Conservation (phyloP, 495 filamentous ascomycete genomes). For the Penicillium mononematosum region DNA sequence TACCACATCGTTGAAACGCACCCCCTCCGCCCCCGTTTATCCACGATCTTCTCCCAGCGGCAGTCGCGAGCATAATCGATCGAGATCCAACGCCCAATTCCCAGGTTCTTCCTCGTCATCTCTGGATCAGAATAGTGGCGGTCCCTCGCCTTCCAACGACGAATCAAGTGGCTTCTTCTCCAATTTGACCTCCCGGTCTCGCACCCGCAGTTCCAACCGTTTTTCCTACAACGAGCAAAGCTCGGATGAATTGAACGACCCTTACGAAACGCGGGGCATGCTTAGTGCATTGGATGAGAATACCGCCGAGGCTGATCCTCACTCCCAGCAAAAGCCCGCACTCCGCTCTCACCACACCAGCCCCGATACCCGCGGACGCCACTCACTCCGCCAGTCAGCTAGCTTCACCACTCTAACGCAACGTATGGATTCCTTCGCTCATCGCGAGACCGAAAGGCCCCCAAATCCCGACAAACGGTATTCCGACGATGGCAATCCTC, state of each 20-base stretch:
- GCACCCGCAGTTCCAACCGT: conserved; percentile 40
- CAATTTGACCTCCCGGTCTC: conserved; percentile 32
- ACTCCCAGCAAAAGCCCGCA: conserved; percentile 45
- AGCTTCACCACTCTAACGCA: conserved; percentile 69
- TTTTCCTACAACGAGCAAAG: conserved; percentile 60
- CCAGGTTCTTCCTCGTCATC: conserved; percentile 51
- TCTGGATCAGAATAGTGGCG: conserved; percentile 47
- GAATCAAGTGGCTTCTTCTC: conserved; percentile 38
- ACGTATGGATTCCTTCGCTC: conserved; percentile 54
- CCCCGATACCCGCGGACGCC: conserved; percentile 58
- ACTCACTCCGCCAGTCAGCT: conserved; percentile 67
- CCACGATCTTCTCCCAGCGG: conserved; percentile 42
- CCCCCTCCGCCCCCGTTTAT: conserved; percentile 66
- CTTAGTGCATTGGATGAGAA: conserved; percentile 63
- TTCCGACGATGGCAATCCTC: conserved; percentile 75
- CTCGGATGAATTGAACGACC: conserved; percentile 69
- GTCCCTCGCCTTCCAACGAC: conserved; percentile 49
- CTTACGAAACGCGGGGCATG: conserved; percentile 68
- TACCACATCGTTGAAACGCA: conserved; percentile 57
- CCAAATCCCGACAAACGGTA: conserved; percentile 70
- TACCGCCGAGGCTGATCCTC: conserved; percentile 49
- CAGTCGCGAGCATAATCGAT: conserved; percentile 50
- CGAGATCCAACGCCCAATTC: conserved; percentile 50
- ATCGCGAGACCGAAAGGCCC: conserved; percentile 39
- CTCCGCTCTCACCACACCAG: conserved; percentile 57